Conservation (phyloP, 164 flowering plant species). For the Kingdonia uniflora region DNA sequence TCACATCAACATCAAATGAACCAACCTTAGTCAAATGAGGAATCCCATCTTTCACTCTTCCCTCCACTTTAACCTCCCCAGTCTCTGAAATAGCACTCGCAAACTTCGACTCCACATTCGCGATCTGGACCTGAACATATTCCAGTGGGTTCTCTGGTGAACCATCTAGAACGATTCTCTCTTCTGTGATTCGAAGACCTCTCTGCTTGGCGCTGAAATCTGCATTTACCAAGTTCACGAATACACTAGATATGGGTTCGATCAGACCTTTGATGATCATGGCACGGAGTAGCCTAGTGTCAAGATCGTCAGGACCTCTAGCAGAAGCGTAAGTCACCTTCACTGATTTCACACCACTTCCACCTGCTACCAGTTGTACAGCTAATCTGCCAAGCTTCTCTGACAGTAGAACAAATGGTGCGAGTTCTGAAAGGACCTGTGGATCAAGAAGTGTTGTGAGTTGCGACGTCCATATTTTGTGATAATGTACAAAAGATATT, state of each 20-base stretch:
- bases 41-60: conserved; percentile 70
- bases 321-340: conserved; percentile 73
- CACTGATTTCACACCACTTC: conserved; percentile 73
- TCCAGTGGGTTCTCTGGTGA: conserved; percentile 83
- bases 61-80: conserved; percentile 78
- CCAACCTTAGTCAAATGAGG: conserved; percentile 87
- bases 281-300: conserved; percentile 89
- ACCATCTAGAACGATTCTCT: conserved; percentile 53
- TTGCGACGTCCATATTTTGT: too few species aligned
- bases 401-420: conserved; percentile 64
- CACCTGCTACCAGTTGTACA: conserved; percentile 80
- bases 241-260: conserved; percentile 73
- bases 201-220: conserved; percentile 87
- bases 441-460: too few species aligned
- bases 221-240: conserved; percentile 82
- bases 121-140: conserved; percentile 63
- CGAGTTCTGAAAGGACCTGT: conserved; percentile 72
- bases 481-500: too few species aligned
- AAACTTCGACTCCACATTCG: conserved; percentile 77
- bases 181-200: conserved; percentile 71
- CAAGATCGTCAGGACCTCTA: conserved; percentile 85
- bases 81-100: conserved; percentile 80
- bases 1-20: conserved; percentile 81
- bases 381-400: conserved; percentile 91
- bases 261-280: conserved; percentile 88